phyloP scores from a whole-genome alignment of 768 basidiomycete species.

The Lactarius deliciosus region DNA sequence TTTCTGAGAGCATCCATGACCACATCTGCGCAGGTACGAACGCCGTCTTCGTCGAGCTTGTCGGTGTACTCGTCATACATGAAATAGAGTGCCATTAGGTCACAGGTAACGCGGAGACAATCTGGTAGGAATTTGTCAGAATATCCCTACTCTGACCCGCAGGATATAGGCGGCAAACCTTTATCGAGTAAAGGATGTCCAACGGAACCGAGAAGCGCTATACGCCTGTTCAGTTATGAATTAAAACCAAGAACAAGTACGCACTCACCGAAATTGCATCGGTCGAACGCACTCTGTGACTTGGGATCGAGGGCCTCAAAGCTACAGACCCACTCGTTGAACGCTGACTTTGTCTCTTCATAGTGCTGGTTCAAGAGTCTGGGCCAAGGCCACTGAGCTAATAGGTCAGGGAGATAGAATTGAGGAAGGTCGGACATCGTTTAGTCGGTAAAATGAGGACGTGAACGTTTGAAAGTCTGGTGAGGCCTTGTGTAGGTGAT shows the following conservation, averaged over 20 bases:
- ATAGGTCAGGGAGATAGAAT: constrained; percentile 38
- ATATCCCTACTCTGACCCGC: not conserved
- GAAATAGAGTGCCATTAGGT: constrained; percentile 53
- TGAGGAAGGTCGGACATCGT: not conserved
- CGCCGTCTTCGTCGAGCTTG: constrained; percentile 35
- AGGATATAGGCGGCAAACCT: constrained; percentile 29
- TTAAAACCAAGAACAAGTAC: not conserved
- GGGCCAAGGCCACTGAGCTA: constrained; percentile 46
- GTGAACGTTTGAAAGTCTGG: not conserved
- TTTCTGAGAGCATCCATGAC: constrained; percentile 42
- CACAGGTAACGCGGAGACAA: constrained; percentile 40
- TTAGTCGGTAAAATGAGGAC: not conserved
- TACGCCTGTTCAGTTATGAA: not conserved
- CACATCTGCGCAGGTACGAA: constrained; percentile 36
- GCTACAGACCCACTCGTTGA: constrained; percentile 39
- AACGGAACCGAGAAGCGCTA: constrained; percentile 42
- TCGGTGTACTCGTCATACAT: constrained; percentile 53
- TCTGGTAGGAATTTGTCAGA: not conserved
- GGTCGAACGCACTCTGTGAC: constrained; percentile 42
- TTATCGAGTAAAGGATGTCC: constrained; percentile 37
- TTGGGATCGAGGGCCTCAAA: constrained; percentile 40
- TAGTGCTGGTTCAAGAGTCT: constrained; percentile 42
- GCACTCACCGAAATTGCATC: constrained; percentile 37
- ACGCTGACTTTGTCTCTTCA: constrained; percentile 36
- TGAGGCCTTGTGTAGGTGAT: not conserved